Base-by-base conservation (phyloP, 345 rosid species). In the Boechera stricta region DNA sequence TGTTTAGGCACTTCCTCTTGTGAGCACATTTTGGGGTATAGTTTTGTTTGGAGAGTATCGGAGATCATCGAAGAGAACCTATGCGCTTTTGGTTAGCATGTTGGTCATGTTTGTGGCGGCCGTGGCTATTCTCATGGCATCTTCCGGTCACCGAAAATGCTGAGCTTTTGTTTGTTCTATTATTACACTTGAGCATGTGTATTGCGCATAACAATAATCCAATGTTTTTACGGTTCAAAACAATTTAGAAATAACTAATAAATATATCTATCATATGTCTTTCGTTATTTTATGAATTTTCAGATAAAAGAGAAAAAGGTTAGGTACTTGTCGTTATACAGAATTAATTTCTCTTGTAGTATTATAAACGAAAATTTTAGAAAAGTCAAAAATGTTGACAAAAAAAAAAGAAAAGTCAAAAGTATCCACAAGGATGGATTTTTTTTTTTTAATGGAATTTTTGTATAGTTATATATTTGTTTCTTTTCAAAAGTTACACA, bases 11-110 rank as follows among this genome's bases (percentile, higher is more conserved):
- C 90, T 94, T 67, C 97, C 98, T 21, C 83, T 94, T 8, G 97
- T 93, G 64, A 87, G 94, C 79, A 93, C 98, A 6, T 89, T 93
- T 75, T 93, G 94, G 97, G 98, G 92, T 0, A 79, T 91, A 58
- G 24, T 91, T 29, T 69, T 91, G 65, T 91, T 93, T 18, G 98
- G 98, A 31, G 97, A 93, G 85, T 93, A 91, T 82, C 56, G 88
- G 29, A 90, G 62, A 75, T 93, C 98, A 4, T 88, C 96, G 2
- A 63, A 83, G 72, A 77, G 83, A 75, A 93, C 98, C 3, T 91
- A 93, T 52, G 55, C 78, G 28, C 79, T 87, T 77, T 81, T 93
- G 16, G 78, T 82, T 1, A 61, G 89, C 63, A 93, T 91, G 97
- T 72, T 93, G 76, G 68, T 64, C 53, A 91, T 91, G 98, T 91